These are phyloP conservation scores for Aspergillus aculeatinus DNA, from an alignment of 2,329 filamentous ascomycete species.

Conservation along the genomic window DNA sequence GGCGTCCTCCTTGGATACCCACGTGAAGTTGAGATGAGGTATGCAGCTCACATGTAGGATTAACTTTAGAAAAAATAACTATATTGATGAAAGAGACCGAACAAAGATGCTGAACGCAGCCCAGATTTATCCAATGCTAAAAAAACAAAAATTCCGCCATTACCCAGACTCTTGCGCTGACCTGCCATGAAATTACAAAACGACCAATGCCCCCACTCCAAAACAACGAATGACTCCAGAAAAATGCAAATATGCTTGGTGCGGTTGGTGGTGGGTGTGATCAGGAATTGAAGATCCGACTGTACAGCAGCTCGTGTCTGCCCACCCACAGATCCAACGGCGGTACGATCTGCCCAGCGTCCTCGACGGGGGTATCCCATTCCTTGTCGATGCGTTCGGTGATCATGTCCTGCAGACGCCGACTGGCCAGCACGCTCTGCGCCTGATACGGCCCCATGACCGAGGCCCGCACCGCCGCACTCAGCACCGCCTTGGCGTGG, in stretches of 20 bases:
- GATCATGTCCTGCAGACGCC: slow-evolving; percentile 54
- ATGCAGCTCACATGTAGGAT: slow-evolving; percentile 32
- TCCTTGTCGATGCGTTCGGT: slow-evolving; percentile 49
- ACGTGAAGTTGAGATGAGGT: slow-evolving; percentile 22
- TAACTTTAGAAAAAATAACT: slow-evolving; percentile 18
- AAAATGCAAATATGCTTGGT: neutral
- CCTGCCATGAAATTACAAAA: neutral
- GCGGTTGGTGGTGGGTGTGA: neutral
- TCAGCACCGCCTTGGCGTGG: slow-evolving; percentile 63
- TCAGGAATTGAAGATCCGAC: slow-evolving; percentile 66
- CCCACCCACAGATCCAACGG: slow-evolving; percentile 65
- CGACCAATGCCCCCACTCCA: neutral
- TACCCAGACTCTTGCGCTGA: neutral
- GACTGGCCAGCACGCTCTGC: slow-evolving; percentile 58
- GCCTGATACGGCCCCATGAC: slow-evolving; percentile 67
- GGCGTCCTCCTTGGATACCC: slow-evolving; percentile 31
- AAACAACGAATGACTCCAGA: neutral
- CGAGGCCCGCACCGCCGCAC: slow-evolving; percentile 61
- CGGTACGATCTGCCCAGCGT: slow-evolving; percentile 62
- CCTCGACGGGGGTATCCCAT: slow-evolving; percentile 50
- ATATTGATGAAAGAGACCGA: neutral
- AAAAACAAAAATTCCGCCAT: neutral
- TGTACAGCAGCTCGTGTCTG: slow-evolving; percentile 64
- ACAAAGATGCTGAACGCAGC: neutral
- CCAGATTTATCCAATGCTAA: slow-evolving; percentile 10